Conservation (phyloP, 1,284 basidiomycete species). For the Rhodotorula sp. region DNA sequence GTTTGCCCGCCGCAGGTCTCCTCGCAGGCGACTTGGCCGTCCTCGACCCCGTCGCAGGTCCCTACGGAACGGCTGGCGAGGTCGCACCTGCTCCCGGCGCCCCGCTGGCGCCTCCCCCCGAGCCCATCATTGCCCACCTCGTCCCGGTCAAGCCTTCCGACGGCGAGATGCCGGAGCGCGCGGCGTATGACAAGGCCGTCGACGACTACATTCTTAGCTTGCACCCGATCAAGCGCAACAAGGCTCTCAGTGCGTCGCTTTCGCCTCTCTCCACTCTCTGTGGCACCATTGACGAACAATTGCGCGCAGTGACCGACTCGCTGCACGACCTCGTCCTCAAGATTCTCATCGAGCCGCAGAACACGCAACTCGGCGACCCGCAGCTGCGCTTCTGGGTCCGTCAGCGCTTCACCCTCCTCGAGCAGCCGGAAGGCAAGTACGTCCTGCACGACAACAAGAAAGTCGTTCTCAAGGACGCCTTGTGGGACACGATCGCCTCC, state of each 20-base stretch:
- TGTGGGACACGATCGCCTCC: background rate
- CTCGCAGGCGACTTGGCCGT: too few species aligned
- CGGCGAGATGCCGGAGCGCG: background rate
- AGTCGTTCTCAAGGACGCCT: background rate
- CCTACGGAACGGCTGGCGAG: background rate
- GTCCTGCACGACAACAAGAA: background rate
- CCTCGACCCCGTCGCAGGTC: too few species aligned
- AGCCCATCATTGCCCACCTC: background rate
- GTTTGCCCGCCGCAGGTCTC: too few species aligned
- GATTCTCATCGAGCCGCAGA: constrained; percentile 1
- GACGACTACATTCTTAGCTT: background rate
- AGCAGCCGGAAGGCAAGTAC: background rate
- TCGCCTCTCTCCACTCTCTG: too few species aligned
- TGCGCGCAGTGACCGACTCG: background rate
- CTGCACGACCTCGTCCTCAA: background rate
- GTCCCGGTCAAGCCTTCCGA: background rate
- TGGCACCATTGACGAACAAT: too few species aligned
- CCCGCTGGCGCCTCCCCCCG: background rate
- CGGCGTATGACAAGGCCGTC: background rate
- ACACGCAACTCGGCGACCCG: constrained; percentile 7
- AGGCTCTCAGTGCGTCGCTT: constrained; percentile 6
- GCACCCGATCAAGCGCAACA: constrained; percentile 5
- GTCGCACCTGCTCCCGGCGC: background rate
- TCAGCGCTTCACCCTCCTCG: constrained; percentile 4
- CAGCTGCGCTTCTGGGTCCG: constrained; percentile 16